Evolutionary conservation across 495 filamentous ascomycete species (phyloP).

Genomic region (Copromyces sp.): DNA sequence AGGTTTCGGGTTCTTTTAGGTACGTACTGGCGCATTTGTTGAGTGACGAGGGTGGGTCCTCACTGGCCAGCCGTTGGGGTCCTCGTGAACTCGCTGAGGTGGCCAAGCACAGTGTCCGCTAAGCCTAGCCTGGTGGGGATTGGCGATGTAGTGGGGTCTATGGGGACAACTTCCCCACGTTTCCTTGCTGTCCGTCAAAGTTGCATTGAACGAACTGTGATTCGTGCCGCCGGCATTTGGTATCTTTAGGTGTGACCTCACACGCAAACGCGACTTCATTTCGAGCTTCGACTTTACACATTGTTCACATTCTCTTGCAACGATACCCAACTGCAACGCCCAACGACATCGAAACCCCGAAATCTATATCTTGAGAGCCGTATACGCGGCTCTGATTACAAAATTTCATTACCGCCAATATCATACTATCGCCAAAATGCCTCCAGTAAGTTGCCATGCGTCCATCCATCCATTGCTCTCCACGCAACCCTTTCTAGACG

Average conservation of each 20-base stretch:
- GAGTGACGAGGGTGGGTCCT: background rate
- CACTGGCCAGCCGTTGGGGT: background rate
- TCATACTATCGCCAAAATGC: slow-evolving; percentile 25
- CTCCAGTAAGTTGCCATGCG: slow-evolving; percentile 26
- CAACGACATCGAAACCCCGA: background rate
- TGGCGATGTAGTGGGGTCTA: background rate
- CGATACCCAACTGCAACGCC: background rate
- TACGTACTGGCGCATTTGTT: background rate
- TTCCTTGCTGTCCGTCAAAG: background rate
- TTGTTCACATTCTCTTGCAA: background rate
- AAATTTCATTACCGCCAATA: too few species aligned
- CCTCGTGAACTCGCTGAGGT: background rate
- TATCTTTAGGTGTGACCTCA: background rate
- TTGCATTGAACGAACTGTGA: background rate
- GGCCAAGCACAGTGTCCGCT: background rate
- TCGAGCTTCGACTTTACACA: background rate
- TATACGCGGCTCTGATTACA: background rate
- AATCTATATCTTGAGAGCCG: background rate
- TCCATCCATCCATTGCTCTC: background rate
- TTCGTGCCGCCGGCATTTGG: background rate
- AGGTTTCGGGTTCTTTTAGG: background rate
- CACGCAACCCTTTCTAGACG: slow-evolving; percentile 8
- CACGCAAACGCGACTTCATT: background rate
- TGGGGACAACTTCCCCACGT: background rate
- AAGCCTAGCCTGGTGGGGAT: background rate